Percentiles rank a stretch among this genome's conserved stretches.
Evolutionary conservation across 2,329 filamentous ascomycete species (phyloP).

Genomic region (Fusarium austroafricanum): DNA sequence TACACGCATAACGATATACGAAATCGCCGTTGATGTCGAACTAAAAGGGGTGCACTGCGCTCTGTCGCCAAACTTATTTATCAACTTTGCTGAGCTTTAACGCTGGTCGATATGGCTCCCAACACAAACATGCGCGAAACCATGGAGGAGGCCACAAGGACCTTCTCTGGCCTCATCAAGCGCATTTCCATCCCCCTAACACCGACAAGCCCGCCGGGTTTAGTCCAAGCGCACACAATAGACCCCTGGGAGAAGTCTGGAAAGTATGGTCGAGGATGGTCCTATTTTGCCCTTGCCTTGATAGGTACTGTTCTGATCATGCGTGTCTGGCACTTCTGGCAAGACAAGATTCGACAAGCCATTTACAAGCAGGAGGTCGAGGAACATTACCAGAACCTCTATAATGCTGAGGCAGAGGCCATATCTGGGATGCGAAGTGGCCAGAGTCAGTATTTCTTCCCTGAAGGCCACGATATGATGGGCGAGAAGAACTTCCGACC

Average conservation of each 20-base stretch:
- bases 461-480: constrained; percentile 65
- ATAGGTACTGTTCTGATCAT: constrained; percentile 74
- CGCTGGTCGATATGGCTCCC: constrained; percentile 57
- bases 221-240: constrained; percentile 70
- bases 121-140: constrained; percentile 49
- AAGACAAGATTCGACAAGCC: constrained; percentile 91
- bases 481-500: constrained; percentile 68
- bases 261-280: constrained; percentile 89
- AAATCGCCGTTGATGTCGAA: constrained; percentile 44
- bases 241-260: constrained; percentile 86
- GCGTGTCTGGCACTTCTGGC: constrained; percentile 88
- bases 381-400: constrained; percentile 68
- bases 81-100: constrained; percentile 36
- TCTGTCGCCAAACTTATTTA: constrained; percentile 40
- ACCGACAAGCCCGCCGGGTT: constrained; percentile 68
- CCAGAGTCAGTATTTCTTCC: constrained; percentile 78
- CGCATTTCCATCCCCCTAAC: constrained; percentile 71
- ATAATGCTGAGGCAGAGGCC: constrained; percentile 62
- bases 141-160: constrained; percentile 50
- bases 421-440: constrained; percentile 61
- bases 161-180: constrained; percentile 58
- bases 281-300: constrained; percentile 84
- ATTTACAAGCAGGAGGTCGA: constrained; percentile 86
- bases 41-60: constrained; percentile 40
- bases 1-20: constrained; percentile 16